Base-by-base conservation (phyloP, 257 asterid genomes). In the Penstemon eatonii region DNA sequence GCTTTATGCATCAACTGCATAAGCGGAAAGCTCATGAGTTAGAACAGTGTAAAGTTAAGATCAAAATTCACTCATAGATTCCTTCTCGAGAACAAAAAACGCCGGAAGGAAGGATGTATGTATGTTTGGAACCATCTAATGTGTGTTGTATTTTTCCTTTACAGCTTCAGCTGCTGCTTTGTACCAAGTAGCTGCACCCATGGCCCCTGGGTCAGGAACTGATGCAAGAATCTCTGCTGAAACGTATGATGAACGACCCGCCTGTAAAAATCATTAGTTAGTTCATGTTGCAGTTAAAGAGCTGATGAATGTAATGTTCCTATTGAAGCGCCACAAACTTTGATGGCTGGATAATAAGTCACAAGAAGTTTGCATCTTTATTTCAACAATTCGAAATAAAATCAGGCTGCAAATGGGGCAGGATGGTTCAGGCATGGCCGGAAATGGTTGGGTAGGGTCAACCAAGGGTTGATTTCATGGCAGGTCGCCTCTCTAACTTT, bases 121-220 rank as follows among this genome's bases (percentile, higher is more conserved):
- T 53, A 59, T 11, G 65, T 61, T 58, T 33, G 52, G 44, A 18
- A 53, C 56, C 19, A 45, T 69, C 65, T 18, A 57, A 36, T 6
- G 54, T 25, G 60, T 51, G 65, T 46, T 66, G 57, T 10, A 52
- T 44, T 78, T 76, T 47, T 75, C 80, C 87, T 80, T 86, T 49
- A 87, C 85, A 67, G 96, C 89, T 52, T 77, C 67, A 50, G 92
- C 95, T 18, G 95, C 92, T 52, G 96, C 97, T 70, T 69, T 69
- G 83, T 90, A 93, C 99, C 96, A 93, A 15, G 84, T 70, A 70
- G 96, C 96, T 75, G 94, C 96, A 53, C 96, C 99, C 96, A 84
- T 83, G 39, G 99, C 99, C 47, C 99, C 99, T 40, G 99, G 99
- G 68, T 93, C 99, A 0, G 96, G 90, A 40, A 89, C 91, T 9